Evolutionary conservation across 345 rosid genomes (phyloP).

Genomic region (Dipteronia dyeriana): DNA sequence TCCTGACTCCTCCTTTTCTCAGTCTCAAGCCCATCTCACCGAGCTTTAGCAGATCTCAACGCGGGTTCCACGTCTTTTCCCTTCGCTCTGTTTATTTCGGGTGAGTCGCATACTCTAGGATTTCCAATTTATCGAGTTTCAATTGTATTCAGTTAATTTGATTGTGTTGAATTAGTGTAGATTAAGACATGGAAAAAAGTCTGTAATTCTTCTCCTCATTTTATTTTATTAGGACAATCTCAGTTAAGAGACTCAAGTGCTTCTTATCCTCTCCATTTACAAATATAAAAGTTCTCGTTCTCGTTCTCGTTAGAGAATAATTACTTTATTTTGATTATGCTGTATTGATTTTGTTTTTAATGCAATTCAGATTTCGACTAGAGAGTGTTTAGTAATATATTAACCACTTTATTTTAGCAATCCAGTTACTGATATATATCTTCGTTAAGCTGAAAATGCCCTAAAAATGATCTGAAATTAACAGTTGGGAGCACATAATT

Average conservation of each 20-base stretch:
- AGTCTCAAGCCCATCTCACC: background rate
- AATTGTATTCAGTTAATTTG: background rate
- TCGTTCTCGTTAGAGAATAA: background rate
- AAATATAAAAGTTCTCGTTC: background rate
- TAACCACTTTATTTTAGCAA: background rate
- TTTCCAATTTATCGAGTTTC: too few species aligned
- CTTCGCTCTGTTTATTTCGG: background rate
- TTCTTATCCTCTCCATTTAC: background rate
- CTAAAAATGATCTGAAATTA: too few species aligned
- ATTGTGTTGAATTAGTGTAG: background rate
- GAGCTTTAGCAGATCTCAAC: background rate
- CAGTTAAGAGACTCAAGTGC: background rate
- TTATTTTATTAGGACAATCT: background rate
- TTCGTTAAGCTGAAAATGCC: too few species aligned
- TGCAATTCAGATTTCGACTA: background rate
- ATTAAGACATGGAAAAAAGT: background rate
- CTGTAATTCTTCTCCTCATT: background rate
- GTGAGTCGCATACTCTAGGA: conserved; percentile 1
- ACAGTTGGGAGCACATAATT: background rate
- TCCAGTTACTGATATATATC: background rate
- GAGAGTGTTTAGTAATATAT: background rate
- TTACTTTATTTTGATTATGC: background rate
- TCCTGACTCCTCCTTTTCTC: background rate
- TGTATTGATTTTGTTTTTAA: background rate
- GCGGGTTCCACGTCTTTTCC: background rate